Base-by-base conservation (phyloP, 2,329 filamentous ascomycete genomes). In the Scytalidium lignicola region DNA sequence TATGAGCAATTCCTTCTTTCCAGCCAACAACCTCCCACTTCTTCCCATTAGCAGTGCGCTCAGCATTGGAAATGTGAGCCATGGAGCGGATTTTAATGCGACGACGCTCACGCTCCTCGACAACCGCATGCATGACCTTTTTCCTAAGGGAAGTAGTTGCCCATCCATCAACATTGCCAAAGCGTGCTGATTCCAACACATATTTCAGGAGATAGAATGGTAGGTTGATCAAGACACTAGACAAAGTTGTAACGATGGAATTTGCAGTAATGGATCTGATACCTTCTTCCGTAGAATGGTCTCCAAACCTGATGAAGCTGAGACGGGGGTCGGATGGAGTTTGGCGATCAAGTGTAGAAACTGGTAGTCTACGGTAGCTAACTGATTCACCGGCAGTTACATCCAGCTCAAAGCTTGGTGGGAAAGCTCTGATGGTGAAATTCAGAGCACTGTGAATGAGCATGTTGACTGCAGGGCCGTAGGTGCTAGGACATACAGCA, bases 261-360 rank as follows among this genome's bases (percentile, higher is more conserved):
- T 65, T 62, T 19, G 61, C 58, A 13, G 58, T 56, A 10, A 57
- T 51, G 9, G 54, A 46, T 50, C 53, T 69, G 44, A 58, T 57
- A 23, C 62, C 58, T 10, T 73, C 68, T 28, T 74, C 67, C 21
- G 70, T 69, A n/a, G 58, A 49, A 45, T 64, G 60, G 55, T 88
- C 84, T n/a, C 86, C 86, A 59, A 90, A 90, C 52, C 82, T 80
- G 46, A 90, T 88, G 53, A 74, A 76, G 52, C 76, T 78, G 10
- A 86, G 69, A 21, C 82, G 77, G 37, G 75, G 74, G 45, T 80
- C 71, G 46, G 64, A 58, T 18, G 69, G 61, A n/a, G 60, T 29
- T 29, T 55, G 50, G 4, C 54, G 53, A n/a, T 47, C 46, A 15
- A 56, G 54, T 22, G 51, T 49, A 17, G 69, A 44, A 19, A 55